Evolutionary conservation across 192 early-diverging fungal genomes (phyloP), one percentile per base, ranked within the genome.

Genomic region (Mortierella hygrophila): DNA sequence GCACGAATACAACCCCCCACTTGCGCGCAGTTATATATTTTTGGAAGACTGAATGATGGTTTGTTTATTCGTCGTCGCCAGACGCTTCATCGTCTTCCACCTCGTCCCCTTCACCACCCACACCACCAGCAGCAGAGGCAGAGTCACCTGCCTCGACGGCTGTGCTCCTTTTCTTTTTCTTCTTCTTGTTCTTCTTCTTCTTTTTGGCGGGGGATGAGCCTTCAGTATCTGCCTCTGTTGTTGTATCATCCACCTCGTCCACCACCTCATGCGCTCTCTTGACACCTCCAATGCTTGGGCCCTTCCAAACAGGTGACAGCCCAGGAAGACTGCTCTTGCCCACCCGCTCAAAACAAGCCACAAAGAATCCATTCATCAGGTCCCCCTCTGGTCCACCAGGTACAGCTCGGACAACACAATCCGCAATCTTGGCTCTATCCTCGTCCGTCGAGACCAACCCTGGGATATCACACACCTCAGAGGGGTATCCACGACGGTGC

Each of bases 291-390:
- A 71, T 77, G 55, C 42, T 76, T 9, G 44, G 47, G 47, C 74
- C 82, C 44, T 83, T 82, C 81, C 82, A 83, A 0, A 77, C 13
- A 16, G 81, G 71, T 35, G 75, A 72, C 0, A 83, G 32, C 1
- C 63, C 81, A 70, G 77, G 70, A 26, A 70, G 69, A n/a, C 68
- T 57, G 32, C 80, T 82, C 32, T 80, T 77, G n/a, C 54, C 47
- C 70, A 91, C 90, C 20, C 94, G 88, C 47, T 94, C 94, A 93
- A 99, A 99, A 68, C 96, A 93, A 0, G 98, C 96, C 7, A 99
- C 98, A 94, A 99, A 99, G 82, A 99, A 99, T 8, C 98, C 98
- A 82, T 98, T 98, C 54, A 94, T 96, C 44, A 90, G 88, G 90
- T 99, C 98, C 78, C 92, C 89, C 0, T 97, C 97, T 35, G 92